These are phyloP conservation scores for Starmerella vaccinii DNA, from an alignment of 805 yeast genomes.

Conservation along the genomic window DNA sequence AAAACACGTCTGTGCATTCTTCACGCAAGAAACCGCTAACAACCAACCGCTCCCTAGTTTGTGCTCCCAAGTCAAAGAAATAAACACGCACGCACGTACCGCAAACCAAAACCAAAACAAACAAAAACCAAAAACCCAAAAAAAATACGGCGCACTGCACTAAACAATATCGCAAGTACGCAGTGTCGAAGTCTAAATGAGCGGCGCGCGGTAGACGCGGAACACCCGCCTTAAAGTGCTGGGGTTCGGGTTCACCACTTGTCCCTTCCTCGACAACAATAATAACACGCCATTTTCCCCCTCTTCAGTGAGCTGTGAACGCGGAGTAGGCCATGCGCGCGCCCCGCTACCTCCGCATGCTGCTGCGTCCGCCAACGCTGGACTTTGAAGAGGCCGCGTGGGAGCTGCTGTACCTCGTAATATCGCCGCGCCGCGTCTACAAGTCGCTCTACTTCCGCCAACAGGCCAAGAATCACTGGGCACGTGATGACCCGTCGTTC, in stretches of 20 bases:
- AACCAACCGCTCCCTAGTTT: too few species aligned
- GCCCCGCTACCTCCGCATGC: conserved; percentile 32
- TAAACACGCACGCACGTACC: too few species aligned
- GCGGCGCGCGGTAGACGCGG: too few species aligned
- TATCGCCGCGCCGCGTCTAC: conserved; percentile 73
- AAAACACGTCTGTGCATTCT: too few species aligned
- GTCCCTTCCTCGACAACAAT: background rate
- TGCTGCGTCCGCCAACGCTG: conserved; percentile 64
- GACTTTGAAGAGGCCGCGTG: conserved; percentile 90
- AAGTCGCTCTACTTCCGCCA: conserved; percentile 71
- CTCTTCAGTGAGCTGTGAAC: background rate
- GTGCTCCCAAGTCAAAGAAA: too few species aligned
- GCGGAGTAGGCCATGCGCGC: conserved; percentile 17
- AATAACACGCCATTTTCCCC: background rate
- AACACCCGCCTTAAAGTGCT: background rate
- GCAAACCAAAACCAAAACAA: too few species aligned
- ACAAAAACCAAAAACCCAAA: too few species aligned
- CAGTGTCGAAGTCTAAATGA: too few species aligned
- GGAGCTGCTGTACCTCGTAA: conserved; percentile 70
- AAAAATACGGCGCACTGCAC: too few species aligned
- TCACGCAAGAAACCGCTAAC: too few species aligned
- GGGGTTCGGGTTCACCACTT: background rate
- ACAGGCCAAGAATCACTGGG: conserved; percentile 69
- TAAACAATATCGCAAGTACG: too few species aligned
- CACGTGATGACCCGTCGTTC: conserved; percentile 88